A percentile compares a stretch with the other conserved stretches of the same genome.
Evolutionary conservation across 108 stramenopile species (phyloP).

Genomic region (Discostella stelligeroides): DNA sequence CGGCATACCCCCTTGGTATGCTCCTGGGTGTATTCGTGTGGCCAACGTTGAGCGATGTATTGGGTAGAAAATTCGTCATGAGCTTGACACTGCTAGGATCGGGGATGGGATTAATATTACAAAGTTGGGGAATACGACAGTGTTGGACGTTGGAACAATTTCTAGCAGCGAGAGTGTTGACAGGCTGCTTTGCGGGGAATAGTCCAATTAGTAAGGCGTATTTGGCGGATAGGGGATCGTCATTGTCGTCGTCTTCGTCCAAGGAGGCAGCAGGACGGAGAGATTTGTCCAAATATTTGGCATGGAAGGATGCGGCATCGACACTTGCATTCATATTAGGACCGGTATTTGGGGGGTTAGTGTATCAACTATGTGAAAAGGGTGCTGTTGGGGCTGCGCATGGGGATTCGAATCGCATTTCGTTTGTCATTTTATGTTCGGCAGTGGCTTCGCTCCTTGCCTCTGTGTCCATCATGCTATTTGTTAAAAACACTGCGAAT

Average conservation of each 20-base stretch:
- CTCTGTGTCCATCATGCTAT: constrained; percentile 39
- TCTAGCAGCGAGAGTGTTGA: constrained; percentile 63
- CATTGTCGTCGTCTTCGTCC: no score
- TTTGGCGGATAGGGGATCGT: constrained; percentile 68
- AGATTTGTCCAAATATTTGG: constrained; percentile 56
- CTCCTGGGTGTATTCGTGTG: constrained; percentile 74
- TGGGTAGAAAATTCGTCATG: constrained; percentile 68
- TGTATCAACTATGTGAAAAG: constrained; percentile 41
- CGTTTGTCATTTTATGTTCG: constrained; percentile 67
- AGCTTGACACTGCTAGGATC: constrained; percentile 55
- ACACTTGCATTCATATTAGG: constrained; percentile 80
- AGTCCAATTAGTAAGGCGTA: constrained; percentile 80
- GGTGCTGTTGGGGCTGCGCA: constrained; percentile 12
- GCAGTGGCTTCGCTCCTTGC: constrained; percentile 65
- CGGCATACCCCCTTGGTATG: constrained; percentile 83
- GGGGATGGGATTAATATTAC: constrained; percentile 64
- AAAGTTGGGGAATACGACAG: constrained; percentile 53
- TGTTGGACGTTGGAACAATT: constrained; percentile 56
- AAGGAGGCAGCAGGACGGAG: constrained; percentile 23
- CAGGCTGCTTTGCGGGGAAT: constrained; percentile 72
- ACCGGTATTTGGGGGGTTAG: constrained; percentile 67
- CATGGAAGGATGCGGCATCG: constrained; percentile 73
- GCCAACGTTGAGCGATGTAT: constrained; percentile 70
- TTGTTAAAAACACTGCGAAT: constrained; percentile 37
- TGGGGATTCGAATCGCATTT: constrained; percentile 45